A percentile compares a stretch with the other conserved stretches of the same genome.
Evolutionary conservation across 805 yeast genomes (phyloP).

Genomic region (Hanseniaspora hatyaiensis): DNA sequence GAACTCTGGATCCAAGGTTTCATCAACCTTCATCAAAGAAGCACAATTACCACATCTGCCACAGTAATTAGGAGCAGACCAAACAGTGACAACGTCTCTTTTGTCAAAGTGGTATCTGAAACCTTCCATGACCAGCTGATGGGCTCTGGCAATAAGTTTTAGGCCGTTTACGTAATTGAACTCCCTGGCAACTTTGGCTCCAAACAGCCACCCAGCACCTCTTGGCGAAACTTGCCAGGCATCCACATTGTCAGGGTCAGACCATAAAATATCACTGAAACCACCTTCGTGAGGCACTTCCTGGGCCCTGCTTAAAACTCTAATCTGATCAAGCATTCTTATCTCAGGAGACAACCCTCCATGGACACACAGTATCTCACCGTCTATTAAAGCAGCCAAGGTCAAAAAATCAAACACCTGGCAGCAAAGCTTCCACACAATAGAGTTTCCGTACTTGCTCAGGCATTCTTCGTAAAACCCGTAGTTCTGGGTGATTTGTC

Average conservation of each 20-base stretch:
- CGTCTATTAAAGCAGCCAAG: slow-evolving; percentile 90
- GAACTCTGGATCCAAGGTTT: slow-evolving; percentile 74
- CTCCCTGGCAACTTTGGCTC: slow-evolving; percentile 85
- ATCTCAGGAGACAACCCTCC: slow-evolving; percentile 97
- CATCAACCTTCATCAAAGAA: slow-evolving; percentile 92
- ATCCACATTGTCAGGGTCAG: slow-evolving; percentile 94
- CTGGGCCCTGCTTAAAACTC: slow-evolving; percentile 89
- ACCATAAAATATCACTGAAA: slow-evolving; percentile 93
- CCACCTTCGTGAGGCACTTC: slow-evolving; percentile 99
- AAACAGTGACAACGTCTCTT: slow-evolving; percentile 91
- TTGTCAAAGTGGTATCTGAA: slow-evolving; percentile 93
- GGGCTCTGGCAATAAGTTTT: slow-evolving; percentile 85
- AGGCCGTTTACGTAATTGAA: slow-evolving; percentile 90
- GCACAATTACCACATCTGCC: slow-evolving; percentile 98
- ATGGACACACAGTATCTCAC: slow-evolving; percentile 86
- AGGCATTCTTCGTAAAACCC: slow-evolving; percentile 95
- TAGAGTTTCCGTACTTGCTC: slow-evolving; percentile 83
- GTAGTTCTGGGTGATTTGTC: slow-evolving; percentile 97
- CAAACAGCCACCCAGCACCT: slow-evolving; percentile 98
- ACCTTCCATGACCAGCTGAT: slow-evolving; percentile 97
- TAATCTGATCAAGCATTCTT: slow-evolving; percentile 90
- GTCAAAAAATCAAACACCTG: slow-evolving; percentile 92
- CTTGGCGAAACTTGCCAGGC: slow-evolving; percentile 97
- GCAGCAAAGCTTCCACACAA: slow-evolving; percentile 93
- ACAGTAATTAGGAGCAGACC: slow-evolving; percentile 97